Base-by-base conservation (phyloP, 768 basidiomycete genomes). In the Hygrocybe punicea region DNA sequence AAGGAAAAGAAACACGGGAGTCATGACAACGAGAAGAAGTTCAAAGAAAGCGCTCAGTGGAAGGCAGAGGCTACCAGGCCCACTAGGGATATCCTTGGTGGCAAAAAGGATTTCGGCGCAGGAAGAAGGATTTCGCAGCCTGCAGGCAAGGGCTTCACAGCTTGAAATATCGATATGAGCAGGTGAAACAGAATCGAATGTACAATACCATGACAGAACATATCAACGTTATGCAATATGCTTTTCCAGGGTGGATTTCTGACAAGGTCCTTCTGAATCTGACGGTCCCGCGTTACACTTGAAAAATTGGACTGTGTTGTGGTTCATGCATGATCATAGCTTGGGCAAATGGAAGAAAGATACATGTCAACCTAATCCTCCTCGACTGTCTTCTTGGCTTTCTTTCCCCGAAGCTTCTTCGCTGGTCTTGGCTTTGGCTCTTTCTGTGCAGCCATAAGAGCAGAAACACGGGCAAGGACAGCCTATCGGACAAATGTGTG, bases 321-420 rank as follows among this genome's bases (percentile, higher is more conserved):
- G 34, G 34, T 33, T 29, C 56, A 63, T 60, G 60, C 63, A 71
- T 72, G 69, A 57, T 48, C 61, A 65, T 61, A 63, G 45, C 7
- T 42, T 14, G 64, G 67, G 60, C 63, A 60, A 65, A 51, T 60
- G 40, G 53, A 64, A 60, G 53, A 52, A 40, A 67, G 65, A 68
- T 62, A 62, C 64, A 66, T 58, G 58, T 63, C 58, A 58, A 60
- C 39, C 57, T 60, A 63, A 58, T 60, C 63, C 62, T 47, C 61
- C 42, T 60, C 63, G 21, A 62, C 66, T 61, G 34, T n/a, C 34
- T 52, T 2, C 35, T 70, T 67, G 16, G 76, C 78, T 74, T 88
- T 90, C 79, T 84, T 86, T 55, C 89, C 88, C 65, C 90, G 80
- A 59, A 75, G 60, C 77, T 90, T 91, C 81, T 83, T 90, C 49